phyloP scores from a whole-genome alignment of 345 rosid genomes.

The Gossypium anomalum region DNA sequence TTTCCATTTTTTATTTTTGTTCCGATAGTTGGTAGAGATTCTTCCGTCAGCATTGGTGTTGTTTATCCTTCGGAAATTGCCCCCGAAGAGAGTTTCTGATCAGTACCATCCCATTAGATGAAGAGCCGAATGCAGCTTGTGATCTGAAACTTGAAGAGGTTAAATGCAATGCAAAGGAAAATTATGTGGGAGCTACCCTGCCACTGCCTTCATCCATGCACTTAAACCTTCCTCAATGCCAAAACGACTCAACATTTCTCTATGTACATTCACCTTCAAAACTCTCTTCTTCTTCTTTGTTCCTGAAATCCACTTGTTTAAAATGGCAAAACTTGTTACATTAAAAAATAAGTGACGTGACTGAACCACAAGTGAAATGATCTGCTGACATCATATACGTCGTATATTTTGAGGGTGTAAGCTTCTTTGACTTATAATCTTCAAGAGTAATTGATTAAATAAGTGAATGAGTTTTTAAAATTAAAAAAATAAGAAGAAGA shows the following conservation, averaged over 20 bases:
- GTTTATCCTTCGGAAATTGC: slow-evolving; percentile 70
- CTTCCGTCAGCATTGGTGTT: slow-evolving; percentile 72
- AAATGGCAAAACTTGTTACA: no score
- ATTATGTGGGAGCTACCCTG: background rate
- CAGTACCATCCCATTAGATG: slow-evolving; percentile 66
- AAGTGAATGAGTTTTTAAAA: no score
- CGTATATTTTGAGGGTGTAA: no score
- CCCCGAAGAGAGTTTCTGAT: slow-evolving; percentile 65
- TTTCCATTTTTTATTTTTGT: background rate
- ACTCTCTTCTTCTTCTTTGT: background rate
- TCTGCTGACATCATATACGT: no score
- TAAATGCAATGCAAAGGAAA: background rate
- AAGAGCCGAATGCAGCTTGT: slow-evolving; percentile 8
- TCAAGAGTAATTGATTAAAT: no score
- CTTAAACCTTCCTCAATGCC: background rate
- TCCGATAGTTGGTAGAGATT: slow-evolving; percentile 63
- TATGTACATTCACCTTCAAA: background rate
- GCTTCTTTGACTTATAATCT: no score
- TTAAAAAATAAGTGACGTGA: no score
- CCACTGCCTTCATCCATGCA: background rate
- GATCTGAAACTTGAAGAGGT: background rate
- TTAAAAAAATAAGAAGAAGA: no score
- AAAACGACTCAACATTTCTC: background rate
- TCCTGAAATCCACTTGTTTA: background rate
- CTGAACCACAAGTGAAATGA: no score